Base-by-base conservation (phyloP, 805 yeast genomes). In the Brettanomyces nanus region DNA sequence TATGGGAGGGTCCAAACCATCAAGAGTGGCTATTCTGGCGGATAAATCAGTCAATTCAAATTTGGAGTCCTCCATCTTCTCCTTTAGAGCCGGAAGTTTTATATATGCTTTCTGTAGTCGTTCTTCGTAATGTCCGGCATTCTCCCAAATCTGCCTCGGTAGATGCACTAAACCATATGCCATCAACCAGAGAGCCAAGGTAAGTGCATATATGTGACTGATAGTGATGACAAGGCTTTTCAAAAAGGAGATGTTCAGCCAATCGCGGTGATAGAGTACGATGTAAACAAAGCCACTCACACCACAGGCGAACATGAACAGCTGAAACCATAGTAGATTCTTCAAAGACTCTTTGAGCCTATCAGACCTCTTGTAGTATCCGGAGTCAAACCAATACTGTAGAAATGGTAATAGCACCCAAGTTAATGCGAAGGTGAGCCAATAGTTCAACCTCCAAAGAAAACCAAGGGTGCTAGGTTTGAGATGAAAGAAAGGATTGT, bases 181-280 rank as follows among this genome's bases (percentile, higher is more conserved):
- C 83, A 85, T 77, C 41, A 85, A 61, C 90, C 92, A 84, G 18
- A 83, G 68, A 2, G 90, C 87, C 25, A 85, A 51, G 2, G 80
- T 65, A 51, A 85, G 65, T 0, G 94, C 73, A 54, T 85, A 85
- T 17, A 81, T 77, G 54, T 85, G 92, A 1, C 92, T 75, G 9
- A 82, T 49, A 0, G 92, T 89, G 43, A 85, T 80, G 15, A 81
- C 67, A 59, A 85, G 68, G 22, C 78, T 68, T 53, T 78, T 80
- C 46, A 85, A 58, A 35, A 77, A 62, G 19, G 69, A 72, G 31
- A 72, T 45, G 29, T 49, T 54, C 14, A 60, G 41, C 50, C 53
- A 49, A 10, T 39, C 33, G 2, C 47, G 36, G 37, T 54, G 53
- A 38, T 65, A 67, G 6, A 71, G 47, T 18, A 77, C 56, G 45